phyloP scores from a whole-genome alignment of 371 early-diverging fungal species.

The Polyrhizophydium stewartii region DNA sequence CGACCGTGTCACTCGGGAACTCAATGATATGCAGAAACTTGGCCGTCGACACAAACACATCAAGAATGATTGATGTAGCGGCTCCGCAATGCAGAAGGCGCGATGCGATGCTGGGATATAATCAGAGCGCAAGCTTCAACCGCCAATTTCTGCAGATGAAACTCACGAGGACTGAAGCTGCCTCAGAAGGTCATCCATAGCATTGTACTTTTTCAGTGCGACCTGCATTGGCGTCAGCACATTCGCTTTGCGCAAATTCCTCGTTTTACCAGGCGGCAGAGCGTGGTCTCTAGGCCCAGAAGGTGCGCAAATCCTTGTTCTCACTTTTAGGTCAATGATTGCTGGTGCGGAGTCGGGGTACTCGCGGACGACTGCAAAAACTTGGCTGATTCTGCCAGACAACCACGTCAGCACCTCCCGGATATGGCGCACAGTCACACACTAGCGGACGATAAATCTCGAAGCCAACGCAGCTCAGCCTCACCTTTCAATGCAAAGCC shows the following conservation, averaged over 20 bases:
- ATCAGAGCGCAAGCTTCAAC: neutral
- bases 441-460: neutral
- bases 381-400: neutral
- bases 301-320: too few relatives aligned
- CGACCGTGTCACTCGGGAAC: neutral
- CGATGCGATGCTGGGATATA: neutral
- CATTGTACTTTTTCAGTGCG: neutral
- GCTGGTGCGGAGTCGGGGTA: neutral
- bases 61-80: neutral
- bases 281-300: too few relatives aligned
- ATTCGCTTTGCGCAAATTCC: neutral
- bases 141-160: neutral
- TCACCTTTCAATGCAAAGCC: neutral
- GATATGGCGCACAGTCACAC: neutral
- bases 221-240: neutral
- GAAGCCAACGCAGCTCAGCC: neutral
- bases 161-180: neutral
- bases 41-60: neutral
- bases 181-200: too few relatives aligned
- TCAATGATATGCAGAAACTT: neutral
- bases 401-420: neutral
- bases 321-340: neutral
- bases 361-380: neutral
- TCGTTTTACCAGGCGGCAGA: neutral
- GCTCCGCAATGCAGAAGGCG: constrained; percentile 3